Conservation (phyloP, 176 grass and related monocot genomes). For the Olyra latifolia region DNA sequence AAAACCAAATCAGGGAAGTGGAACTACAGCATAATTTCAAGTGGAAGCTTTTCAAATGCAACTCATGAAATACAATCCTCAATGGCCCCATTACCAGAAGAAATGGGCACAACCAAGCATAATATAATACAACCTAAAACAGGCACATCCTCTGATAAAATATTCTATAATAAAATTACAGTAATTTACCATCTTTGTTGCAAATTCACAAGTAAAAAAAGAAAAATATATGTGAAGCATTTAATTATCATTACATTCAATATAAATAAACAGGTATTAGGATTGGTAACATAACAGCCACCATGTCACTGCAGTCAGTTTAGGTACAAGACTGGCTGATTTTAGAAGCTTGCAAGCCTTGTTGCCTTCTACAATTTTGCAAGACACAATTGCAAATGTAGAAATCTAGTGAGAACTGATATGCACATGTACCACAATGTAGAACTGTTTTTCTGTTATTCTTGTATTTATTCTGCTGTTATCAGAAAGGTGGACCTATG, state of each 20-base stretch:
- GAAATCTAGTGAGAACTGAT: not conserved
- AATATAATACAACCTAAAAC: not conserved
- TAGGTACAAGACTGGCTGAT: not conserved
- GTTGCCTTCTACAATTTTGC: not conserved
- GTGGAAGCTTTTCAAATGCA: conserved; percentile 14
- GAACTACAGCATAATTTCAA: not conserved
- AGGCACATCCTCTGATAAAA: not conserved
- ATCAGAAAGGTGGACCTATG: too few relatives aligned
- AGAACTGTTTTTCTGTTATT: not conserved
- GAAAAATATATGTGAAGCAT: not conserved
- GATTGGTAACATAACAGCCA: not conserved
- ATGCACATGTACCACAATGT: not conserved
- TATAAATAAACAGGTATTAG: not conserved
- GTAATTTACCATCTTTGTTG: not conserved
- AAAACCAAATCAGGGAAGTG: not conserved
- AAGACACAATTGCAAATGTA: not conserved
- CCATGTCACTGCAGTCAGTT: not conserved
- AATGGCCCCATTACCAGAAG: too few relatives aligned
- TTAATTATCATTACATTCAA: not conserved
- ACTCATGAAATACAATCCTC: not conserved
- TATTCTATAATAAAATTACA: not conserved
- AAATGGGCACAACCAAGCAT: not conserved
- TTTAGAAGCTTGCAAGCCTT: not conserved
- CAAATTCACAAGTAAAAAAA: not conserved
- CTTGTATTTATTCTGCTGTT: too few relatives aligned